Conservation (phyloP, 2,329 filamentous ascomycete genomes). For the Arthrobotrys musiformis region DNA sequence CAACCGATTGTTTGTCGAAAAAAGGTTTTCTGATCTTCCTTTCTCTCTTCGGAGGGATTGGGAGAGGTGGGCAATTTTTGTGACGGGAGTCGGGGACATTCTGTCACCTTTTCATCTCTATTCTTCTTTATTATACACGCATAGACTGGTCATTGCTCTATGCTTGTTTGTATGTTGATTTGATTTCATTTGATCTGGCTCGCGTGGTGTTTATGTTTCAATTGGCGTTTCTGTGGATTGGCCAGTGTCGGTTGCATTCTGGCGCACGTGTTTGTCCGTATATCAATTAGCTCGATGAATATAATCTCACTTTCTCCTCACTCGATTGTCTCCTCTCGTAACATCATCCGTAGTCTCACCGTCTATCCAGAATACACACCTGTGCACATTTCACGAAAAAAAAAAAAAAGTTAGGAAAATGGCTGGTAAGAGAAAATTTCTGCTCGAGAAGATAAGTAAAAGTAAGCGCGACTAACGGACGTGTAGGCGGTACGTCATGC, state of each 20-base stretch:
- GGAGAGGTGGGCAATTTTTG: conserved; percentile 43
- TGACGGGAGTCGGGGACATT: conserved; percentile 52
- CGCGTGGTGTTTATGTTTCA: not conserved
- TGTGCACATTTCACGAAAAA: no score
- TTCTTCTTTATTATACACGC: not conserved
- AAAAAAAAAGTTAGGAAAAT: not conserved
- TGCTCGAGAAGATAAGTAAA: not conserved
- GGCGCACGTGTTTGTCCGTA: not conserved
- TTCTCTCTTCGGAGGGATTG: not conserved
- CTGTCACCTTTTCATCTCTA: not conserved
- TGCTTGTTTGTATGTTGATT: not conserved
- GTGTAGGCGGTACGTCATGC: conserved; percentile 41
- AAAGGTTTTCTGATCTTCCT: conserved; percentile 36
- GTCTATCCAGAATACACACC: no score
- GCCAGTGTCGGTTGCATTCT: not conserved
- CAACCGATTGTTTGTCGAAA: conserved; percentile 38
- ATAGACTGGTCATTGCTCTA: not conserved
- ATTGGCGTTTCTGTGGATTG: not conserved
- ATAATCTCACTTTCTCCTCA: not conserved
- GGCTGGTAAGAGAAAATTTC: conserved; percentile 7
- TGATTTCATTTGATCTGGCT: not conserved
- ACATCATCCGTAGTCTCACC: no score
- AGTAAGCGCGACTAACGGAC: not conserved
- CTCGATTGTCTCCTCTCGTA: not conserved
- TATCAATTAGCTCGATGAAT: not conserved